Evolutionary conservation across 1,284 basidiomycete genomes (phyloP).

Genomic region (Serendipita sp.): DNA sequence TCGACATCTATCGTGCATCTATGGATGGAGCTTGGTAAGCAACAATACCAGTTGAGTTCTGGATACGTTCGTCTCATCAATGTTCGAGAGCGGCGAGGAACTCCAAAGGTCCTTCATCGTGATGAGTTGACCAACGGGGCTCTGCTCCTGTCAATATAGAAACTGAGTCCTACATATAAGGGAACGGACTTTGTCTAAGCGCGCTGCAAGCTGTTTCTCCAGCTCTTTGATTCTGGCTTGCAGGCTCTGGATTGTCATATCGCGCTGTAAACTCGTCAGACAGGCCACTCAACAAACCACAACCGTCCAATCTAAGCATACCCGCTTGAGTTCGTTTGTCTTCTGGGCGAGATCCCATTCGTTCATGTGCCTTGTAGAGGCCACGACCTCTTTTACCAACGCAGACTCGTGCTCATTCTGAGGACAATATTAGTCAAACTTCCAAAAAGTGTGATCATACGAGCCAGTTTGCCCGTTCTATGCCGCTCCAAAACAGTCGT

Average conservation of each 20-base stretch:
- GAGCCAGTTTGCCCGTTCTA: neutral
- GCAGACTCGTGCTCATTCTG: neutral
- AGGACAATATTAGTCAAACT: neutral
- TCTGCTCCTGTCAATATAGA: neutral
- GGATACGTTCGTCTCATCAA: neutral
- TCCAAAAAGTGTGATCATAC: neutral
- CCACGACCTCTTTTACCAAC: neutral
- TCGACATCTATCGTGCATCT: too few species aligned
- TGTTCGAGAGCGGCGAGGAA: neutral
- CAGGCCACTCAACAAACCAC: neutral
- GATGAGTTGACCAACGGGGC: neutral
- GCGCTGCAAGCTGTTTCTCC: neutral
- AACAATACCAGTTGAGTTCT: neutral
- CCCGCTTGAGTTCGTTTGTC: constrained; percentile 1
- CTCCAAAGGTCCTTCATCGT: neutral
- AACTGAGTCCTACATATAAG: neutral
- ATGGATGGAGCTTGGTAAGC: too few species aligned
- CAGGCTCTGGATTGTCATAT: neutral
- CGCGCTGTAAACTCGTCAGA: constrained; percentile 1
- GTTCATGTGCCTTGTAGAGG: neutral
- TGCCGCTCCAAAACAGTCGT: neutral
- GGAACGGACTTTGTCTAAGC: neutral
- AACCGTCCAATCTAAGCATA: neutral
- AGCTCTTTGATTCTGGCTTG: neutral
- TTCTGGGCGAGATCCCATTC: neutral